Evolutionary conservation across 179 eudicot genomes (phyloP), one percentile per base, ranked within the genome.

Genomic region (Beta macrorhiza): DNA sequence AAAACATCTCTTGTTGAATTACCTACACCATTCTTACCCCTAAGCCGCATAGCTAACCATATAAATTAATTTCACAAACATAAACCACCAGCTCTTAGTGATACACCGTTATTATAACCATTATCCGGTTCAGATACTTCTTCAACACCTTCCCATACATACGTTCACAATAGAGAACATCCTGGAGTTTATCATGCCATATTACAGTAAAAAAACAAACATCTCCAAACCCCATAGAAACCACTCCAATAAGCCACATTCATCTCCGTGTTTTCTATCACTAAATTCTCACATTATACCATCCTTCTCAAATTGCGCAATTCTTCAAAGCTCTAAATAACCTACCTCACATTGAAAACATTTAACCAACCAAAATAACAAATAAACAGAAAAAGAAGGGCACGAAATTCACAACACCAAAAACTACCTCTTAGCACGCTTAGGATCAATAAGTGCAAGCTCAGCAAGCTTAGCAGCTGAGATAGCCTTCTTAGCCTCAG

Each of bases 381-480:
- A 77, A 22, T 17, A 25, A 79, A 44, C 12, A 14, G 10, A 9
- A 44, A 13, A 37, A 52, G 4, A 56, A 20, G 22, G 10, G 51
- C 8, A 62, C 9, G 4, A 37, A n/a, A 65, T 20, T 8, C 7
- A 52, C 65, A 42, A 10, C 16, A 59, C 44, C 17, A 61, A 2
- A 53, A 17, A 81, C 42, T 89, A 90, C 96, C 99, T 93, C 85
- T 93, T 95, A 17, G 98, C 99, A 17, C 99, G 92, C 83, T 93
- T 95, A 65, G 99, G 99, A 82, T 95, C 99, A 69, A 93, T 83
- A 78, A 91, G 97, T 65, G 99, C 99, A 68, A 95, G 97, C 83
- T 93, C 99, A 73, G 99, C 99, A 84, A 95, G 95, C 86, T 95
- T 95, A 69, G 99, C 93, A 84, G 99, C 93, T 78, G 99, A 93